Base-by-base conservation (phyloP, 306 rosid species). In the Cicer cuneatum region DNA sequence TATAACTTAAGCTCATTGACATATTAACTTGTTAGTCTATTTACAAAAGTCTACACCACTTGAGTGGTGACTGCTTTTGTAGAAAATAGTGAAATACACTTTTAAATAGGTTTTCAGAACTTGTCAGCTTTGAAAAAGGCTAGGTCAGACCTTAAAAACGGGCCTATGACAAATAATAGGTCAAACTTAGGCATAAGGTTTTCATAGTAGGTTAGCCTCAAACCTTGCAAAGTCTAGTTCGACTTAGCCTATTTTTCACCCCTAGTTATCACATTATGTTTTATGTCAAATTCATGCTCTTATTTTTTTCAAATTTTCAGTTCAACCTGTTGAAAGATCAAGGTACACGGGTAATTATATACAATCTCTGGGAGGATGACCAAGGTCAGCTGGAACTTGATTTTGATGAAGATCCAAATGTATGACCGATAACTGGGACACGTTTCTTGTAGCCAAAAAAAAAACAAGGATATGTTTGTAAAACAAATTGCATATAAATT, bases 361-460 rank as follows among this genome's bases (percentile, higher is more conserved):
- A 90, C 87, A 95, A 92, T 60, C 93, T 92, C 61, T 95, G 99
- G 99, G 99, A 95, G 87, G 99, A 95, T 70, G 99, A 92, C 76
- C 90, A 92, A 85, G 98, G 96, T 74, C 90, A 79, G 66, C 83
- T 92, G 87, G 99, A 95, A 69, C 97, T 95, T 61, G 97, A 90
- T 87, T 95, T 95, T 61, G 90, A 89, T 81, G 74, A 78, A 46
- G 99, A 95, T 67, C 89, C 85, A 52, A 88, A 92, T 81, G 99
- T 94, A 89, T 86, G 89, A 66, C 67, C 52, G 24, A 46, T 79
- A 56, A 59, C 74, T 57, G 40, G 83, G 73, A 48, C 18, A 38
- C 46, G 47, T 2, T 5, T 66, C 18, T 15, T 42, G 37, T 42
- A 0, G n/a, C 40, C 53, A 15, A 61, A 18, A 11, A 29, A 1